Percentiles rank a stretch among this genome's conserved stretches.
Conservation (phyloP, 163 green algal species). For the Coccomyxa subellipsoidea region DNA sequence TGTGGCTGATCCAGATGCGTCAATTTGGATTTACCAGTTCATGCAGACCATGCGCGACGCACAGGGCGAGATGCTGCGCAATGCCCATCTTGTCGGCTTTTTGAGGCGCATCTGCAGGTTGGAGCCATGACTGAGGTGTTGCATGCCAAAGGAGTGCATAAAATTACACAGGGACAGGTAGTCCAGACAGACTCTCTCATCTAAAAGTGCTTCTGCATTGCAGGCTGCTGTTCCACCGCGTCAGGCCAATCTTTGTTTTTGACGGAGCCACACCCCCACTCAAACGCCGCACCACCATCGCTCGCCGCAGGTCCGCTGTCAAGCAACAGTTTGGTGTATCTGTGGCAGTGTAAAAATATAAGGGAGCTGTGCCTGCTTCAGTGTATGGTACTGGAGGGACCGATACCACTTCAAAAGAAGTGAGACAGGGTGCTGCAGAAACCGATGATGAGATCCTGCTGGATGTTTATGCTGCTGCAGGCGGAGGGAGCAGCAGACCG, state of each 20-base stretch:
- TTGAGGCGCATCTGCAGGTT: slow-evolving; percentile 91
- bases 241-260: slow-evolving; percentile 97
- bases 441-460: too few species aligned
- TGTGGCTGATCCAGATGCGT: too few species aligned
- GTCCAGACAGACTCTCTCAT: not conserved
- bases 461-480: slow-evolving; percentile 10
- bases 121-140: too few species aligned
- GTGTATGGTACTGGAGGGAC: too few species aligned
- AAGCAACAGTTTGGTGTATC: too few species aligned
- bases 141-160: too few species aligned
- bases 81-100: slow-evolving; percentile 95
- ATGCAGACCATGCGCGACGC: slow-evolving; percentile 95
- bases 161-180: not conserved
- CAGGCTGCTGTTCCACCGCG: slow-evolving; percentile 90
- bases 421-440: not conserved
- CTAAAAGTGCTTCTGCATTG: too few species aligned
- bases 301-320: slow-evolving; percentile 43
- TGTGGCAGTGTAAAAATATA: too few species aligned
- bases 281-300: slow-evolving; percentile 85
- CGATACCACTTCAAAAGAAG: too few species aligned
- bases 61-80: slow-evolving; percentile 83
- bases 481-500: slow-evolving; percentile 65
- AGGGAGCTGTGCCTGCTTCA: too few species aligned
- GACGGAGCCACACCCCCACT: slow-evolving; percentile 91
- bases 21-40: slow-evolving; percentile 97